Base-by-base conservation (phyloP, 495 filamentous ascomycete genomes). In the Physcia stellaris region DNA sequence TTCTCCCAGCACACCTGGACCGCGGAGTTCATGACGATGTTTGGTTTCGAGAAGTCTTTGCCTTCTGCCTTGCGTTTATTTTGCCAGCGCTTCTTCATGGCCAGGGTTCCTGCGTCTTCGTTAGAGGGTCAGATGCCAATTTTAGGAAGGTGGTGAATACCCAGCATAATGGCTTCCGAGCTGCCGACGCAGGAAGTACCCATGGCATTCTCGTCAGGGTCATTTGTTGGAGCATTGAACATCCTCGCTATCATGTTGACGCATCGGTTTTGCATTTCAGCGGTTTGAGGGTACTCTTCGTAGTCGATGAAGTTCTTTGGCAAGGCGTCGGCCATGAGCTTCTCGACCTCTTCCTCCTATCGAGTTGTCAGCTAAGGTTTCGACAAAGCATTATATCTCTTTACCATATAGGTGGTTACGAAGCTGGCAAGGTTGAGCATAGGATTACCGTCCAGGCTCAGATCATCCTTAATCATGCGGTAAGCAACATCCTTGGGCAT, bases 1-100 rank as follows among this genome's bases (percentile, higher is more conserved):
- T 94, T 94, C 63, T 94, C 86, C 86, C 86, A 94, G 69, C 84
- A 92, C 18, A 93, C 86, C 62, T 94, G 86, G 1, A 93, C 86
- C 21, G 86, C 85, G 17, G 81, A 80, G 46, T 77, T 85, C 85
- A 94, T 92, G 67, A 94, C 60, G 42, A 94, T 79, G 61, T 94
- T 94, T 32, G 86, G 86, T 10, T 63, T 66, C 41, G 82, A 76
- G 44, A 44, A 66, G 43, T 84, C 69, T 62, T 86, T 85, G 38
- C 83, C 84, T 23, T 67, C 79, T 22, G 75, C 83, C 47, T 76
- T 68, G 47, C 85, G 79, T 63, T 75, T 73, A 55, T 87, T 85
- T 62, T 84, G 77, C 86, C 86, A 94, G 45, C 78, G 76, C 65
- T 80, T 88, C 76, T 94, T 94, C 86, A 94, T 93, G 36, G 86